Base-by-base conservation (phyloP, 225 moss, liverwort and hornwort genomes). In the Bryoerythrophyllum caledonicum region DNA sequence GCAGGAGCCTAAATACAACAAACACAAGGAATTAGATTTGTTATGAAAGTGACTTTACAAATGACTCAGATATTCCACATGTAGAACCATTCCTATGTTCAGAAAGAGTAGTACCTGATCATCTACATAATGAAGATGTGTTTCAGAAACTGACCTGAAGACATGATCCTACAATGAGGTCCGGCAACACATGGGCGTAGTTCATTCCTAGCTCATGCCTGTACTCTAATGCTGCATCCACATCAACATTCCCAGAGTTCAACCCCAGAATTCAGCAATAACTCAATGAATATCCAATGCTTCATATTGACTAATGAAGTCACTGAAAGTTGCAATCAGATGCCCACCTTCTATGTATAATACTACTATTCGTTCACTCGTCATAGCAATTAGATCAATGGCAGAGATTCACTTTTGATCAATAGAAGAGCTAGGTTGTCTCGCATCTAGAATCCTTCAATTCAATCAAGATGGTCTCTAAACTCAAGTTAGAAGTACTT, bases 161-260 rank as follows among this genome's bases (percentile, higher is more conserved):
- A 80, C 97, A 97, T 14, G 97, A 97, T 44, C 97, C 97, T 58
- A 97, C 97, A 32, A 94, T 93, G 67, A 97, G 89, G 70, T 94
- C 93, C 26, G 94, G 90, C 30, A 97, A 81, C 8, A 97, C 97
- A 75, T 82, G 76, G 25, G 89, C 89, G 76, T 88, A 97, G 69
- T 94, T 94, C 97, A 97, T 97, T 35, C 97, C 97, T 25, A 97
- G 84, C 44, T 97, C 97, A 74, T 97, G 97, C 77, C 97, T 89
- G 81, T 97, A 97, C 59, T 93, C 92, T 26, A 97, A 81, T 76
- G 80, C 92, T 87, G 91, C 76, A 72, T 51, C 48, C 82, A 55
- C 28, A 52, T 79, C 70, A 74, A 28, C 35, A 60, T 51, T 19
- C 62, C 17, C 44, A 76, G 15, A 67, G 61, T 55, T 72, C 55